These are phyloP conservation scores for Apiotrichum montevideense DNA, from an alignment of 1,284 basidiomycete genomes.

Conservation along the genomic window DNA sequence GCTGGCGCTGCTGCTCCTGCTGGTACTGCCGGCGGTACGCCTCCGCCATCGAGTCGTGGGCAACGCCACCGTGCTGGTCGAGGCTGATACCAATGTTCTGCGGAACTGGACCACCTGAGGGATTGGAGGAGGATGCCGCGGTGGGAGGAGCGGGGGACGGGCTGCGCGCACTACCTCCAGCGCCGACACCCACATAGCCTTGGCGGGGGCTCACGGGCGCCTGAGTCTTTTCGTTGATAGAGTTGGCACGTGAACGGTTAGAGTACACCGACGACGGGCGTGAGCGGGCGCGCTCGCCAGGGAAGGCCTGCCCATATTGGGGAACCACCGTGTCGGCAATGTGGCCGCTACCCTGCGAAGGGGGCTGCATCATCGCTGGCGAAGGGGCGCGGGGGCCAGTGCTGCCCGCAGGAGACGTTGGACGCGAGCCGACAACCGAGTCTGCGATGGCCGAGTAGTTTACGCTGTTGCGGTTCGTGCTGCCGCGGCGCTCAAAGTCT, in stretches of 20 bases:
- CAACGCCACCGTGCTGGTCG: slow-evolving; percentile 68
- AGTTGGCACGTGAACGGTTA: slow-evolving; percentile 36
- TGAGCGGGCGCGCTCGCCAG: slow-evolving; percentile 65
- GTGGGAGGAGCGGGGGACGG: slow-evolving; percentile 57
- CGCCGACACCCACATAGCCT: slow-evolving; percentile 72
- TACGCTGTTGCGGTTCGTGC: slow-evolving; percentile 45
- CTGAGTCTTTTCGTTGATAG: slow-evolving; percentile 15
- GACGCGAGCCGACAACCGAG: slow-evolving; percentile 65
- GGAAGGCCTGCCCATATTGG: slow-evolving; percentile 77
- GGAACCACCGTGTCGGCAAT: slow-evolving; percentile 66
- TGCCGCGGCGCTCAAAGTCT: slow-evolving; percentile 40
- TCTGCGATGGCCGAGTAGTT: slow-evolving; percentile 55
- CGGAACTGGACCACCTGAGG: slow-evolving; percentile 29
- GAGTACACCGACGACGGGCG: slow-evolving; percentile 45
- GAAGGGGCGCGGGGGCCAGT: slow-evolving; percentile 24
- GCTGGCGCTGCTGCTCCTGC: slow-evolving; percentile 35
- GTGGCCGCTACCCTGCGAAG: slow-evolving; percentile 52
- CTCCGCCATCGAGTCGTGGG: slow-evolving; percentile 71
- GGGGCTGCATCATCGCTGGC: slow-evolving; percentile 64
- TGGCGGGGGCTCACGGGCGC: slow-evolving; percentile 46
- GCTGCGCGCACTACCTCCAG: slow-evolving; percentile 48
- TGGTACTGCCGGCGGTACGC: slow-evolving; percentile 47
- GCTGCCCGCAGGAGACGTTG: slow-evolving; percentile 59
- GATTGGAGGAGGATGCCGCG: slow-evolving; percentile 34
- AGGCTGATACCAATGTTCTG: slow-evolving; percentile 64